Conservation (phyloP, 2,329 filamentous ascomycete species). For the Aulographum hederae region DNA sequence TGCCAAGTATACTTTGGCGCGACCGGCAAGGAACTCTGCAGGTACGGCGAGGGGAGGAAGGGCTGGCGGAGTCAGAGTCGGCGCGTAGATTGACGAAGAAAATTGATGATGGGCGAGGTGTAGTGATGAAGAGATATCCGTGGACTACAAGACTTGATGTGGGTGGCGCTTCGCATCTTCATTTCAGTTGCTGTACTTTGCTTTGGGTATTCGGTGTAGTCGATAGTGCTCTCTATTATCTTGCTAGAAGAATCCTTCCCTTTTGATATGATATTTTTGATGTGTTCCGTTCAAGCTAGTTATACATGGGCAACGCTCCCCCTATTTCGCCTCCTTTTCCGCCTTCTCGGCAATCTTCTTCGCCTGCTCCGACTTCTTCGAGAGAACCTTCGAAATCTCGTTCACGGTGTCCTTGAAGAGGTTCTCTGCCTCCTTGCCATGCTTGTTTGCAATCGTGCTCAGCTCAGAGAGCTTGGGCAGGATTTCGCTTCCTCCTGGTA, state of each 20-base stretch:
- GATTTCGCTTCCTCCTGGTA: slow-evolving; percentile 46
- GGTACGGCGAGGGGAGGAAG: not conserved
- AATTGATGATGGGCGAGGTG: not conserved
- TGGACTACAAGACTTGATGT: too few relatives aligned
- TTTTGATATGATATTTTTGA: too few relatives aligned
- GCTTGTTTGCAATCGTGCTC: slow-evolving; percentile 45
- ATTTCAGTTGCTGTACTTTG: too few relatives aligned
- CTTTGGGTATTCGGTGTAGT: too few relatives aligned
- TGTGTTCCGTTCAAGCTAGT: too few relatives aligned
- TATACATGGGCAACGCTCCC: too few relatives aligned
- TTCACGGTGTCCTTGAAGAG: slow-evolving; percentile 41
- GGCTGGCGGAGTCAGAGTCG: not conserved
- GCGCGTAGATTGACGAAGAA: not conserved
- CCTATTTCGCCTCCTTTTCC: slow-evolving; percentile 4
- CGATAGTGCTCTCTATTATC: too few relatives aligned
- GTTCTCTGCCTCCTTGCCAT: slow-evolving; percentile 51
- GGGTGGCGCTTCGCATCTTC: too few relatives aligned
- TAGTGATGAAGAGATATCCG: too few relatives aligned
- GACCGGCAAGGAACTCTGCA: not conserved
- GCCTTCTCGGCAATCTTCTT: slow-evolving; percentile 7
- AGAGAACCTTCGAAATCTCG: slow-evolving; percentile 6
- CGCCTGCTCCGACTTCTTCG: slow-evolving; percentile 6
- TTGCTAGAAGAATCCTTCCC: too few relatives aligned
- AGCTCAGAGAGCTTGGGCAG: slow-evolving; percentile 47
- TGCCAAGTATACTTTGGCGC: slow-evolving; percentile 57